Base-by-base conservation (phyloP, 768 basidiomycete genomes). In the Tulasnella sp. region DNA sequence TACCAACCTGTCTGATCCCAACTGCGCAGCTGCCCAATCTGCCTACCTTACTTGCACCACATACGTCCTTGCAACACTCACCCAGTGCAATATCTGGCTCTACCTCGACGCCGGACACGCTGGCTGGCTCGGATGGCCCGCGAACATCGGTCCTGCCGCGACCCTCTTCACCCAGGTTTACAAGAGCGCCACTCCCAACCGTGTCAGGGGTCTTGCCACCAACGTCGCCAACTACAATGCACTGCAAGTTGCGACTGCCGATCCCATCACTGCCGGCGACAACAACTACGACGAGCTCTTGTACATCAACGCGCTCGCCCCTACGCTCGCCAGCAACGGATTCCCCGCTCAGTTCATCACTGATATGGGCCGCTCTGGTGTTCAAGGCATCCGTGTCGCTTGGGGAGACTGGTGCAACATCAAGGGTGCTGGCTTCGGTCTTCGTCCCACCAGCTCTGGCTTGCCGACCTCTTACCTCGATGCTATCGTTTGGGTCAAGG, bases 381-480 rank as follows among this genome's bases (percentile, higher is more conserved):
- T 75, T 19, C 81, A 83, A 72, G 78, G 80, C 72, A 73, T 83
- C 70, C 79, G 82, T 54, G 67, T 74, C 24, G 68, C 72, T 63
- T 83, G 82, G 81, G 82, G 81, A 64, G 78, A 83, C 72, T 84
- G 80, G 79, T 82, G 82, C 76, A 84, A 84, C 68, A 78, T 84
- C 67, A 76, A 77, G 66, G 76, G 76, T 64, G 78, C 82, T 56
- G 83, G 82, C 60, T 83, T 82, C 69, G 82, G 82, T 59, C 76
- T 72, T 47, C 80, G 73, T 56, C 81, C 81, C 30, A 82, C 82
- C 41, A 72, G 72, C 56, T 29, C 47, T 5, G 77, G 71, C 74
- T 82, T 81, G 21, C 78, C 78, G 38, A 76, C 75, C 47, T 68
- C 73, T 51, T 72, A 77, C 64, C 78, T 83, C 62, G 82, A 83